Conservation (phyloP, 2,329 filamentous ascomycete genomes). For the Passalora sequoiae region DNA sequence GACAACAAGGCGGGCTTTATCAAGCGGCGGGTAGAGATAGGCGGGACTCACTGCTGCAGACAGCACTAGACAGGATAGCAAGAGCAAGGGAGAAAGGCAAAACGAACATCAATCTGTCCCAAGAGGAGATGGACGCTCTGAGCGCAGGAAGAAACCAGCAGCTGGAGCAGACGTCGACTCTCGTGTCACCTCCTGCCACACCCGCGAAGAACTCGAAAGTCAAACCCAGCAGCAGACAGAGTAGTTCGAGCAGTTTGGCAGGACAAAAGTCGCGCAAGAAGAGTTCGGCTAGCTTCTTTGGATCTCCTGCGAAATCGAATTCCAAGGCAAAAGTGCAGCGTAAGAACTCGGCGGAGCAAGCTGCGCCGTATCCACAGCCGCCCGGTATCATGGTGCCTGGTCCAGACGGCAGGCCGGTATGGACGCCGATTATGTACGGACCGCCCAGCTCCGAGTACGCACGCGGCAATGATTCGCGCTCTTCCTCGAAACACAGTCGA, state of each 20-base stretch:
- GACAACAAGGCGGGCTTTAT: constrained; percentile 36
- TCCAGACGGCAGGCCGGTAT: constrained; percentile 45
- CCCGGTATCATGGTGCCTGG: constrained; percentile 47
- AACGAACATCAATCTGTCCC: constrained; percentile 71
- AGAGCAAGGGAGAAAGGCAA: constrained; percentile 71
- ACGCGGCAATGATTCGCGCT: constrained; percentile 9
- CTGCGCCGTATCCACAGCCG: constrained; percentile 23
- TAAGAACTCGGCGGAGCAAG: constrained; percentile 26
- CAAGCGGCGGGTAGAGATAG: constrained; percentile 57
- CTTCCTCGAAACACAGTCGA: constrained; percentile 28
- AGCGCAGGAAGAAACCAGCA: constrained; percentile 45
- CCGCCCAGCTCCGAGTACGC: constrained; percentile 24
- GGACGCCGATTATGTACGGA: constrained; percentile 33
- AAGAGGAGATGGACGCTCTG: constrained; percentile 74
- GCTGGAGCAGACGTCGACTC: constrained; percentile 26
- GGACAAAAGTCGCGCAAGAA: constrained; percentile 33
- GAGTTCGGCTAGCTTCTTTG: constrained; percentile 31
- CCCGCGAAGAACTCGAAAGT: constrained; percentile 24
- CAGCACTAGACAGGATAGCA: constrained; percentile 73
- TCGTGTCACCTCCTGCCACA: constrained; percentile 30
- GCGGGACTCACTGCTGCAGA: constrained; percentile 71
- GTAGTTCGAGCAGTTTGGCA: constrained; percentile 35
- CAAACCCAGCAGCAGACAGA: constrained; percentile 31
- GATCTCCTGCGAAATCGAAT: constrained; percentile 33
- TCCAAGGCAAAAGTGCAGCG: constrained; percentile 31